These are phyloP conservation scores for Cordyceps cicadae DNA, from an alignment of 2,329 filamentous ascomycete genomes.

Conservation along the genomic window DNA sequence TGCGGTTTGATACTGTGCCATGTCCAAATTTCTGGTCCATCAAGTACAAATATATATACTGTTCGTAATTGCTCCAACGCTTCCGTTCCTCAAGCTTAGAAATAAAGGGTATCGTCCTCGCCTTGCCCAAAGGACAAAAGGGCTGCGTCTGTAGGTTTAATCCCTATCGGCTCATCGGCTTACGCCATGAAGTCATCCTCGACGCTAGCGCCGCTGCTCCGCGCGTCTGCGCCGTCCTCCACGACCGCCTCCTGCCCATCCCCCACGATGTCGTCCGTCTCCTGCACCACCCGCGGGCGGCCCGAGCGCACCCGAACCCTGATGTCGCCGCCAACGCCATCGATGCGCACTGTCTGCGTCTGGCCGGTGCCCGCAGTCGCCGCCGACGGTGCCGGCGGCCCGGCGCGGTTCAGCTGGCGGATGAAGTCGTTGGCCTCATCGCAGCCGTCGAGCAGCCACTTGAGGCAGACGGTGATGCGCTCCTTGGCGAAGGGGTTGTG, in stretches of 20 bases:
- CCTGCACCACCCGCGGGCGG: conserved; percentile 17
- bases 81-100: background rate
- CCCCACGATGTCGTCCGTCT: conserved; percentile 33
- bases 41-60: background rate
- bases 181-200: conserved; percentile 40
- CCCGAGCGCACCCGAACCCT: conserved; percentile 42
- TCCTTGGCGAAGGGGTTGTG: conserved; percentile 93
- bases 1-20: background rate
- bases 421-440: conserved; percentile 66
- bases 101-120: conserved; percentile 4
- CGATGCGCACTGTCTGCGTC: conserved; percentile 40
- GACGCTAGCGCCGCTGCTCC: conserved; percentile 23
- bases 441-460: conserved; percentile 70
- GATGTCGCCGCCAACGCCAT: conserved; percentile 49
- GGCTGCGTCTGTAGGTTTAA: no score
- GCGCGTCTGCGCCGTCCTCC: conserved; percentile 19
- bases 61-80: background rate
- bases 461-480: conserved; percentile 80
- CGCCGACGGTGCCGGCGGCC: conserved; percentile 31
- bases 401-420: conserved; percentile 48
- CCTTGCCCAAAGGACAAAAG: background rate
- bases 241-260: conserved; percentile 35
- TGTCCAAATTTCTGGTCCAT: background rate
- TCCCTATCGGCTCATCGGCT: background rate
- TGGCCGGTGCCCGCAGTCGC: conserved; percentile 27